These are phyloP conservation scores for Podila epigama DNA, from an alignment of 192 early-diverging fungal genomes.

Conservation along the genomic window DNA sequence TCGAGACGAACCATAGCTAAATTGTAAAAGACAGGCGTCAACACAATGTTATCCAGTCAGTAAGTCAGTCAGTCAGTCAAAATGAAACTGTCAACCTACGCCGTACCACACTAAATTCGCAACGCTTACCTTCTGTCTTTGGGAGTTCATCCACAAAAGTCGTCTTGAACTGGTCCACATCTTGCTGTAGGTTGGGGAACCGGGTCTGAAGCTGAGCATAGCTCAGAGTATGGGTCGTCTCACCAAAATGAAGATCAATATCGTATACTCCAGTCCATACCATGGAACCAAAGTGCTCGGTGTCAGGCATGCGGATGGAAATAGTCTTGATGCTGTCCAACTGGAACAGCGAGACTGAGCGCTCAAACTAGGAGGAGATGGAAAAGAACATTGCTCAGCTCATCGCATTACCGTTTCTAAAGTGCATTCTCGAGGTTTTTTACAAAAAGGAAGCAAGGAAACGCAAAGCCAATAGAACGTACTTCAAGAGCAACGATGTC, in stretches of 20 bases:
- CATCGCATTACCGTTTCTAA: background rate
- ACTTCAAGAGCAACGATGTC: conserved; percentile 25
- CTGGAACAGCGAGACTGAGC: conserved; percentile 22
- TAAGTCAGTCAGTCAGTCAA: background rate
- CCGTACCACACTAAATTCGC: background rate
- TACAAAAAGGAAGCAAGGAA: background rate
- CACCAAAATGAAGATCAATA: conserved; percentile 25
- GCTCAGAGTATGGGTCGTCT: conserved; percentile 16
- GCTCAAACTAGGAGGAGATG: background rate
- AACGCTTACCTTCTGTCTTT: conserved; percentile 31
- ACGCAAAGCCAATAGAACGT: background rate
- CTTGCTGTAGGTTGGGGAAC: conserved; percentile 14
- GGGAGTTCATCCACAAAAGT: conserved; percentile 25
- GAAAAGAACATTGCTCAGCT: background rate
- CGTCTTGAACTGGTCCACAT: conserved; percentile 36
- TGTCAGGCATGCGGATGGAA: conserved; percentile 21
- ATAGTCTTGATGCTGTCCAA: conserved; percentile 31
- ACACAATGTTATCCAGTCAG: too few species aligned
- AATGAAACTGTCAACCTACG: background rate
- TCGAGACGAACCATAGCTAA: conserved; percentile 38
- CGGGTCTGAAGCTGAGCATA: conserved; percentile 24
- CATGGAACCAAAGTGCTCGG: conserved; percentile 44
- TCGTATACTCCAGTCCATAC: conserved; percentile 38
- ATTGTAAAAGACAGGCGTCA: background rate
- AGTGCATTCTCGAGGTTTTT: background rate